Evolutionary conservation across 352 stramenopile genomes (phyloP), one percentile per base, ranked within the genome.

Genomic region (Sclerospora graminicola): DNA sequence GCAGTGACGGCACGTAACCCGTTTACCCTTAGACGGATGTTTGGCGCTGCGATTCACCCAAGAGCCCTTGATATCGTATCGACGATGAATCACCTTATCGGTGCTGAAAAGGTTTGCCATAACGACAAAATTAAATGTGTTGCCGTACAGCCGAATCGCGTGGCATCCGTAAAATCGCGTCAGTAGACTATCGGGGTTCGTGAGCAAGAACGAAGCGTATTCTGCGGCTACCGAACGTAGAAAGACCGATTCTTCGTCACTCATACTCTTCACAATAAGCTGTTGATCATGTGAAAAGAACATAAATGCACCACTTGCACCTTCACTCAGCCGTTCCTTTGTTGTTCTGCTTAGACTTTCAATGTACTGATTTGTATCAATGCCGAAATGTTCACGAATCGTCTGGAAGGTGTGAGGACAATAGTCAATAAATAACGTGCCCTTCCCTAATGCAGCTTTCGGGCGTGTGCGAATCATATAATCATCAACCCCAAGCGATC

Each of bases 201-300:
- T 89, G 1, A 89, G 51, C 40, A 92, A 46, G 49, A 86, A 90
- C 6, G 72, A 84, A 27, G 72, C 75, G 46, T 92, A 92, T 24
- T 89, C 74, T 20, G 72, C 57, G 15, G 81, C 81, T 42, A 92
- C 84, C 8, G 73, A 84, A 24, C 79, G 76, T 33, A 92, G 46
- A 48, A 92, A 92, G 10, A 66, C 59, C 15, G 78, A 85, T 43
- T 92, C 81, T 37, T 89, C 81, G 42, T 88, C 70, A 45, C 78
- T 90, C 81, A 92, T 90, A 73, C 81, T 92, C 57, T 92, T 92
- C 37, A 92, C 81, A 50, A 92, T 92, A 40, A 89, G 45, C 53
- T 90, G 73, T 55, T 92, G 81, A 46, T 92, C 81, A 47, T 85
- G 71, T 5, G 78, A 92, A 48, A 92, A 92, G 55, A 90, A 92